These are phyloP conservation scores for Fusarium torulosum DNA, from an alignment of 2,329 filamentous ascomycete species.

Conservation along the genomic window DNA sequence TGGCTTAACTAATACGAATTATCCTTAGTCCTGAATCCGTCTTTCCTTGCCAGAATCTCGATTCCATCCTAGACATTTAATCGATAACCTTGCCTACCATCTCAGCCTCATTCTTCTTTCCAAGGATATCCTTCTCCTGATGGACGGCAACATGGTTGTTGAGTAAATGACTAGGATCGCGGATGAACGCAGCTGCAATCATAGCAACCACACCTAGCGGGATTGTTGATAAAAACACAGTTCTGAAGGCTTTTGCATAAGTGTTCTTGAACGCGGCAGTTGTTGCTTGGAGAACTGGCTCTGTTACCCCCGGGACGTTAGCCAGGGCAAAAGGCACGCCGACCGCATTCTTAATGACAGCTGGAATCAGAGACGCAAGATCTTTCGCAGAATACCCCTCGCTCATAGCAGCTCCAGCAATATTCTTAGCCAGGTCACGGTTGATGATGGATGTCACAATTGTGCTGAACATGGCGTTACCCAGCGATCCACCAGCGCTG, in stretches of 20 bases:
- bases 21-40: too few species aligned
- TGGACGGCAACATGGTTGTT: constrained; percentile 25
- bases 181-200: constrained; percentile 9
- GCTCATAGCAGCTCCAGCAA: constrained; percentile 11
- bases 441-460: constrained; percentile 15
- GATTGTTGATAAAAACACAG: constrained; percentile 19
- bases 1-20: too few species aligned
- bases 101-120: constrained; percentile 15
- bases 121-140: constrained; percentile 16
- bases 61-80: not conserved
- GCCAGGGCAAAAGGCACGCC: constrained; percentile 20
- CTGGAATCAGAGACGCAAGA: constrained; percentile 3
- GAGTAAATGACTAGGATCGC: constrained; percentile 16
- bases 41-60: too few species aligned
- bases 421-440: constrained; percentile 7
- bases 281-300: constrained; percentile 9
- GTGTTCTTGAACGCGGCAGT: constrained; percentile 15
- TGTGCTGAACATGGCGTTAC: constrained; percentile 26
- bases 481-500: constrained; percentile 18
- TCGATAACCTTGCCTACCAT: constrained; percentile 8
- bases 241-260: constrained; percentile 9
- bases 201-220: not conserved
- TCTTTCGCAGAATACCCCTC: constrained; percentile 6
- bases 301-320: constrained; percentile 18
- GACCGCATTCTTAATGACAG: constrained; percentile 14